Percentiles rank a stretch among this genome's conserved stretches.
phyloP scores from a whole-genome alignment of 2,329 filamentous ascomycete species.

The Pseudogymnoascus verrucosus region DNA sequence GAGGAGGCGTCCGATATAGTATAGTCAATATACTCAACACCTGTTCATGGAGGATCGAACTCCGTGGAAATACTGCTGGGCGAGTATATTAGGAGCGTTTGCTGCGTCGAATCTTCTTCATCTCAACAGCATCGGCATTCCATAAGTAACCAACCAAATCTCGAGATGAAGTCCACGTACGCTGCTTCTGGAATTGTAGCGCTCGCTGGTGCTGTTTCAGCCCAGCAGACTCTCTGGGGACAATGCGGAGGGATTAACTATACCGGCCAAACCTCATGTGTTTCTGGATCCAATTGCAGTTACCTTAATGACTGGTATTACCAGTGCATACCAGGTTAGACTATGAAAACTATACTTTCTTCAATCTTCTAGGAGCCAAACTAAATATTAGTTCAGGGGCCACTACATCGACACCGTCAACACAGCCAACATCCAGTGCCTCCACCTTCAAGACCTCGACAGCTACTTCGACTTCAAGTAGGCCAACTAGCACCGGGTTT shows the following conservation, averaged over 20 bases:
- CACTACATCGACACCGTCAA: constrained; percentile 7
- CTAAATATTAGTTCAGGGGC: not conserved
- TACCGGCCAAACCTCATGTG: constrained; percentile 14
- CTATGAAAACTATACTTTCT: not conserved
- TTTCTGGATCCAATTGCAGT: constrained; percentile 15
- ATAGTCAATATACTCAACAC: too few relatives aligned
- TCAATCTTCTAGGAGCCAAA: not conserved
- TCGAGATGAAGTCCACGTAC: too few relatives aligned
- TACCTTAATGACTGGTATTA: constrained; percentile 15
- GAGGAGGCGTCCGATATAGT: too few relatives aligned
- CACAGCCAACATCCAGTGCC: not conserved
- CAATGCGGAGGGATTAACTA: constrained; percentile 15
- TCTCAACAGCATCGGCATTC: too few relatives aligned
- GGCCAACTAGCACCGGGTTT: constrained; percentile 15
- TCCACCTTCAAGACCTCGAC: constrained; percentile 8
- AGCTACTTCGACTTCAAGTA: constrained; percentile 7
- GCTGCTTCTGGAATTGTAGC: too few relatives aligned
- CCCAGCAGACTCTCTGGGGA: constrained; percentile 11
- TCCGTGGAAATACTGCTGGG: too few relatives aligned
- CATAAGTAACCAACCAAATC: too few relatives aligned
- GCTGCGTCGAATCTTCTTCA: too few relatives aligned
- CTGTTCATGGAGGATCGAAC: too few relatives aligned
- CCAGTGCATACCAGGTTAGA: constrained; percentile 16
- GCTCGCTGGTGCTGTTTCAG: not conserved
- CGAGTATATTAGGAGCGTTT: too few relatives aligned